Base-by-base conservation (phyloP, 805 yeast species). In the Gaillardinia entomophila region DNA sequence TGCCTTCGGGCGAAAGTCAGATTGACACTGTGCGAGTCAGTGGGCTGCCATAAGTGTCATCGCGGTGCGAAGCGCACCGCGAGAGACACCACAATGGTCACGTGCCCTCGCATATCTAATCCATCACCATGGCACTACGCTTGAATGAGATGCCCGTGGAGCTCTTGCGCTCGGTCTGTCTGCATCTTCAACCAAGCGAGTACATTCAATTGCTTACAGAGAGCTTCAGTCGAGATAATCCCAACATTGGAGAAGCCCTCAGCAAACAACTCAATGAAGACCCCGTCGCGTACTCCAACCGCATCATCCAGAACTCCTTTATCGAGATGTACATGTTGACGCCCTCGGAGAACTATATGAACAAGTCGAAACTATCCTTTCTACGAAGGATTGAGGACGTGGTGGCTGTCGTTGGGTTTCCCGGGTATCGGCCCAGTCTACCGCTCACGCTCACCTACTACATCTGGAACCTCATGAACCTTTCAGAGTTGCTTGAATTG, bases 321-420 rank as follows among this genome's bases (percentile, higher is more conserved):
- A 26, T 42, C 25, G 45, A 37, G 4, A 46, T 43, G 46, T 48
- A 48, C 28, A 26, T 41, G 2, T 33, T 41, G 13, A 42, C 47
- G 6, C 35, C 36, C 6, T 40, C 49, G 2, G 22, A 6, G 8
- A 19, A 19, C 10, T 46, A 40, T 29, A 15, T 45, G 12, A 25
- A 25, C 13, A 45, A 45, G 24, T 24, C 25, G 4, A 19, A 28
- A 6, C 16, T 45, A 12, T 20, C 33, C 13, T 32, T 41, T n/a
- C 11, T 43, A 4, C 14, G 27, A 6, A 23, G 27, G 8, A n/a
- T n/a, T n/a, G 22, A 19, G 10, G 22, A 19, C 22, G 22, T 19
- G 8, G 10, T 19, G 8, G 6, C 22, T 10, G 22, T 10, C 22
- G 10, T 19, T 10, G 10, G 10, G 22, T 19, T 19, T 10, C 22